Base-by-base conservation (phyloP, 1,284 basidiomycete genomes). In the Rhizoctonia solani region DNA sequence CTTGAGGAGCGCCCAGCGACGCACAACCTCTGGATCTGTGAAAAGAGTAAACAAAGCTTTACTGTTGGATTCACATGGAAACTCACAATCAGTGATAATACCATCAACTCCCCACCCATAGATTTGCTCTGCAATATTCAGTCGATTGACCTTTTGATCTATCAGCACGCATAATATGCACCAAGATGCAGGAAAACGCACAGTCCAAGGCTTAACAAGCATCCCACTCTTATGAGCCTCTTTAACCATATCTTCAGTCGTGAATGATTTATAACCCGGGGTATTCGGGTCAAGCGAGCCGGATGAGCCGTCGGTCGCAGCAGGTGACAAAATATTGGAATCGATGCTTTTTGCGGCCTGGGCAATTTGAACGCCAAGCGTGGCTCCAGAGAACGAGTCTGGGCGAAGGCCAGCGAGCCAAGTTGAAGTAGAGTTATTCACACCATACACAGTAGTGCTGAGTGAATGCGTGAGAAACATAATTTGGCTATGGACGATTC, bases 171-270 rank as follows among this genome's bases (percentile, higher is more conserved):
- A n/a, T 16, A 23, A 47, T 30, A 41, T 34, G 39, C 39, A 19
- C 6, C 25, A 29, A 4, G 19, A 66, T 25, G 29, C 19, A 27
- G 59, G 37, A 27, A 55, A 21, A 79, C 85, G 73, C 70, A 89
- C 87, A 16, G 89, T 92, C 85, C 86, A 92, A 3, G 88, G 87
- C 70, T 85, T 85, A 55, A 92, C 86, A 14, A 74, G 70, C 73
- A 92, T 74, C 1, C 85, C 86, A 19, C 89, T 79, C 41, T 79
- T 71, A 73, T 90, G 88, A 0, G 89, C 86, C 65, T 81, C 80
- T 46, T 83, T 79, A 34, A 92, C 80, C 89, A 92, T 90, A 27
- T 80, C 81, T 72, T 80, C 77, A 2, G 87, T 89, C 2, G 84
- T 85, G 73, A 92, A 90, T 1, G 83, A 74, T 34, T 82, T 75